These are phyloP conservation scores for Populus hybrid DNA, from an alignment of 441 rosid species.

Conservation along the genomic window DNA sequence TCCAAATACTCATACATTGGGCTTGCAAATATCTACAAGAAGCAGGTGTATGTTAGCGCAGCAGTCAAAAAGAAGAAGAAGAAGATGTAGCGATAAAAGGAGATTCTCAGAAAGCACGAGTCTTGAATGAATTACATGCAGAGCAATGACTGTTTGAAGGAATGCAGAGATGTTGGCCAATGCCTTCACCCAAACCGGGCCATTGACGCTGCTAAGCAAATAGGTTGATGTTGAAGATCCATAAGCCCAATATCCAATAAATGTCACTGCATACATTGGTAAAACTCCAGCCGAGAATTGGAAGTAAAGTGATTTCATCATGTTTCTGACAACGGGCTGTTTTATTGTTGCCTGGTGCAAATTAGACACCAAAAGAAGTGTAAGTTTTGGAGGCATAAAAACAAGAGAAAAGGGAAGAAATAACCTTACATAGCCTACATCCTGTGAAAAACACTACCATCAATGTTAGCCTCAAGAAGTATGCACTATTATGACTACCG, in stretches of 20 bases:
- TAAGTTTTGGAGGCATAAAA: not conserved
- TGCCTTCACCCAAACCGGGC: constrained; percentile 83
- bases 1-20: constrained; percentile 87
- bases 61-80: not conserved
- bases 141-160: constrained; percentile 77
- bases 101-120: not conserved
- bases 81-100: not conserved
- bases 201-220: constrained; percentile 62
- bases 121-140: constrained; percentile 49
- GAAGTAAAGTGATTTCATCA: constrained; percentile 80
- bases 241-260: constrained; percentile 95
- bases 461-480: too few relatives aligned
- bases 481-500: too few relatives aligned
- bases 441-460: not conserved
- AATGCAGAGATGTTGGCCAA: constrained; percentile 74
- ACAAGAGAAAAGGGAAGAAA: not conserved
- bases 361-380: not conserved
- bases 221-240: constrained; percentile 69
- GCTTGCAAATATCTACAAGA: constrained; percentile 76
- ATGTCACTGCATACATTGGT: constrained; percentile 70
- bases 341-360: constrained; percentile 75
- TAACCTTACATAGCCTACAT: too few relatives aligned
- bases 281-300: constrained; percentile 73
- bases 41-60: not conserved
- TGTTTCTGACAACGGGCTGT: constrained; percentile 71